Percentiles rank a stretch among this genome's conserved stretches.
These are phyloP conservation scores for Fraxinus latifolia DNA, from an alignment of 305 asterid genomes.

Conservation along the genomic window DNA sequence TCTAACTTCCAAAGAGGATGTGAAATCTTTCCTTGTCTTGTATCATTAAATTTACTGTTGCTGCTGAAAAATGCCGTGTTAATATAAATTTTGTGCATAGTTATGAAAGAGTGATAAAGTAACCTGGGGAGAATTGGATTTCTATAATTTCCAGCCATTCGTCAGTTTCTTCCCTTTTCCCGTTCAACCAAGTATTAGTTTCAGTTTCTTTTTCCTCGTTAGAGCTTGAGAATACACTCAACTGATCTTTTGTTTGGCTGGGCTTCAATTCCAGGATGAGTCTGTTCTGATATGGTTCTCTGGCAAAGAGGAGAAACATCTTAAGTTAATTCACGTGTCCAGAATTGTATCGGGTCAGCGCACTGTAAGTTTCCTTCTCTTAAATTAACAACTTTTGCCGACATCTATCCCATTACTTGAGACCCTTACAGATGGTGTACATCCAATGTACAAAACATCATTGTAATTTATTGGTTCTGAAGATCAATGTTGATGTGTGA, in stretches of 20 bases:
- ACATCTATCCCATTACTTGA: slow-evolving; percentile 20
- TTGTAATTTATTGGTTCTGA: slow-evolving; percentile 7
- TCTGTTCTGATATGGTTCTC: slow-evolving; percentile 96
- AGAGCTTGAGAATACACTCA: slow-evolving; percentile 9
- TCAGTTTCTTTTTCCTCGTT: slow-evolving; percentile 17
- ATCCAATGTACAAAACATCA: slow-evolving; percentile 11
- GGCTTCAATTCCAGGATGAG: slow-evolving; percentile 80
- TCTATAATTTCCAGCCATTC: slow-evolving; percentile 8
- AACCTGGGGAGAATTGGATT: slow-evolving; percentile 13
- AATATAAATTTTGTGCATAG: slow-evolving; percentile 7
- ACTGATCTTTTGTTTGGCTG: slow-evolving; percentile 20
- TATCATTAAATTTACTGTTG: background rate
- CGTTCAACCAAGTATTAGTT: slow-evolving; percentile 11
- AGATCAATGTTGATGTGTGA: background rate
- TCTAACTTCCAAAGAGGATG: background rate
- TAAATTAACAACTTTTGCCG: slow-evolving; percentile 17
- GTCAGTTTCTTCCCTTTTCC: slow-evolving; percentile 8
- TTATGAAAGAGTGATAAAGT: slow-evolving; percentile 10
- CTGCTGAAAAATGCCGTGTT: slow-evolving; percentile 22
- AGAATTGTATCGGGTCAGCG: slow-evolving; percentile 98
- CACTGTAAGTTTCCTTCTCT: slow-evolving; percentile 59
- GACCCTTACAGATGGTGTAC: slow-evolving; percentile 7
- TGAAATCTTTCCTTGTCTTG: slow-evolving; percentile 12
- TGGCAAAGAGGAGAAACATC: slow-evolving; percentile 98
- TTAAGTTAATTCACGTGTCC: slow-evolving; percentile 87